Percentiles rank a stretch among this genome's conserved stretches.
Conservation (phyloP, 352 stramenopile genomes). For the Phytophthora meadii region DNA sequence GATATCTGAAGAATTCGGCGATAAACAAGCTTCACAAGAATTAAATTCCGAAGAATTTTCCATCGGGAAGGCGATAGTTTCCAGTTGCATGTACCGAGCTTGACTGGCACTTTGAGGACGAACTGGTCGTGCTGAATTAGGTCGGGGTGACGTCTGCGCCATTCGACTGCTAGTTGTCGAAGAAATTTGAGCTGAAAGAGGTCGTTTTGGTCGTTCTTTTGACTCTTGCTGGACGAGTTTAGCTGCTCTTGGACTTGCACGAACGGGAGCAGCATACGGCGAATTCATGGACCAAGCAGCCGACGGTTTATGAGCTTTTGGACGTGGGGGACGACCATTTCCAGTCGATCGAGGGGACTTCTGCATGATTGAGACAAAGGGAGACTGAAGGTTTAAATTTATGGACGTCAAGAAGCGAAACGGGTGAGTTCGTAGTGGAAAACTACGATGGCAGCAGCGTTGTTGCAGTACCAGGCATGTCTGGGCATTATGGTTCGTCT, state of each 20-base stretch:
- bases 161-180: constrained; percentile 32
- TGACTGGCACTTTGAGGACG: constrained; percentile 52
- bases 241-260: constrained; percentile 38
- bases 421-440: not conserved
- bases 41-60: constrained; percentile 4
- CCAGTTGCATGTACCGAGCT: constrained; percentile 34
- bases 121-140: constrained; percentile 29
- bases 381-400: constrained; percentile 31
- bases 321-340: constrained; percentile 28
- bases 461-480: constrained; percentile 80
- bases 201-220: constrained; percentile 35
- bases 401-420: constrained; percentile 19
- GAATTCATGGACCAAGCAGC: constrained; percentile 32
- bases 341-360: not conserved
- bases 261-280: constrained; percentile 28
- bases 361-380: constrained; percentile 22
- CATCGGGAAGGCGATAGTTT: constrained; percentile 43
- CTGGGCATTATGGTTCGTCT: constrained; percentile 83
- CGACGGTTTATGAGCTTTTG: constrained; percentile 27
- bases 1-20: constrained; percentile 11
- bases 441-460: constrained; percentile 55
- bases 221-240: constrained; percentile 30
- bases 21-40: constrained; percentile 24
- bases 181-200: constrained; percentile 43
- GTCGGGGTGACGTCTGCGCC: constrained; percentile 15